These are phyloP conservation scores for Dictyostelium firmibasis DNA, from an alignment of 78 protist species.

Conservation along the genomic window DNA sequence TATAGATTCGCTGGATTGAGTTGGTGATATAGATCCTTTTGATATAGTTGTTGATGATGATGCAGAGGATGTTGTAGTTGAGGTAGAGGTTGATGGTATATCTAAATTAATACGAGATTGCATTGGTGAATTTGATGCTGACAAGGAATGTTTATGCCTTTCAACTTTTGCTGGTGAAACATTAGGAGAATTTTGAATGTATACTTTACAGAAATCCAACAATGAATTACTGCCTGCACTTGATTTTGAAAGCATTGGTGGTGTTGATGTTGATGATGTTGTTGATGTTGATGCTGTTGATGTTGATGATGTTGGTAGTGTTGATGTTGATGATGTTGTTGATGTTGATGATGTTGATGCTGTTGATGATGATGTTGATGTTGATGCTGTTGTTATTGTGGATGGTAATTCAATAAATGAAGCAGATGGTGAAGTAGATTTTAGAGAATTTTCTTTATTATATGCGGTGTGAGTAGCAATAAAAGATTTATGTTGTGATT, in stretches of 20 bases:
- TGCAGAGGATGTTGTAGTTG: background rate
- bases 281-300: background rate
- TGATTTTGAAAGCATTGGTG: constrained; percentile 11
- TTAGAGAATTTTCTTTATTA: background rate
- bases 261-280: background rate
- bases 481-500: background rate
- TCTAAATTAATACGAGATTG: background rate
- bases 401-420: background rate
- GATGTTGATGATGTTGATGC: background rate
- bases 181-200: constrained; percentile 21
- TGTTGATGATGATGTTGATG: background rate
- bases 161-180: constrained; percentile 39
- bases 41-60: background rate
- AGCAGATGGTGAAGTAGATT: background rate
- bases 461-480: background rate
- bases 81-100: background rate
- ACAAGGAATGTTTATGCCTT: background rate
- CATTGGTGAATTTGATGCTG: background rate
- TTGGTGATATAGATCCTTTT: background rate
- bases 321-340: background rate
- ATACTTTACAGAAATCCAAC: constrained; percentile 48
- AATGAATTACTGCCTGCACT: constrained; percentile 11
- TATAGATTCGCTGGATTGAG: background rate
- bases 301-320: background rate
- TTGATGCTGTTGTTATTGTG: background rate